phyloP scores from a whole-genome alignment of 345 rosid species.

The Viola odorata region DNA sequence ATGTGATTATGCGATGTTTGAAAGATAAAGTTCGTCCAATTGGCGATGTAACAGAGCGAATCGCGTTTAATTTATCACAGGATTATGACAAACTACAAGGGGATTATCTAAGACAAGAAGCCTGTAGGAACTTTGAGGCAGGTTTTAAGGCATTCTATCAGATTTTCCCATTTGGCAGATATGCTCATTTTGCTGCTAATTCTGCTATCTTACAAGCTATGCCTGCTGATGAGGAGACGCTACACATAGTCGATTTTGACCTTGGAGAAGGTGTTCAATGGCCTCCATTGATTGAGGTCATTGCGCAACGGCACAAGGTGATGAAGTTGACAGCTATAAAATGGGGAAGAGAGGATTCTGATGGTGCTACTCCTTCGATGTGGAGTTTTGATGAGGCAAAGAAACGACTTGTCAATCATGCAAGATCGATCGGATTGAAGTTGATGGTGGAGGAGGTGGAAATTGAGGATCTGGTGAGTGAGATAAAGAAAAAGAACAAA shows the following conservation, averaged over 20 bases:
- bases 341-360: slow-evolving; percentile 22
- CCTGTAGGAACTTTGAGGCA: slow-evolving; percentile 28
- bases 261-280: slow-evolving; percentile 49
- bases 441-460: slow-evolving; percentile 32
- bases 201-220: slow-evolving; percentile 36
- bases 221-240: slow-evolving; percentile 25
- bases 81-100: slow-evolving; percentile 15
- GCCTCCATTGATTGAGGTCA: slow-evolving; percentile 39
- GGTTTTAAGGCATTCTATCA: slow-evolving; percentile 44
- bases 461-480: slow-evolving; percentile 25
- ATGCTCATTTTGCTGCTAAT: slow-evolving; percentile 51
- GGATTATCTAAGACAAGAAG: slow-evolving; percentile 31
- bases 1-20: slow-evolving; percentile 26
- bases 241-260: slow-evolving; percentile 47
- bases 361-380: not conserved
- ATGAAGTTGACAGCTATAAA: slow-evolving; percentile 33
- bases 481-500: slow-evolving; percentile 25
- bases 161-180: slow-evolving; percentile 40
- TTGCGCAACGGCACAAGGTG: slow-evolving; percentile 15
- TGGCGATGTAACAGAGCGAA: slow-evolving; percentile 37
- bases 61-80: slow-evolving; percentile 37
- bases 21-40: slow-evolving; percentile 35
- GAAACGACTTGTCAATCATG: slow-evolving; percentile 27
- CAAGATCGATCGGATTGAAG: slow-evolving; percentile 19
- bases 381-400: slow-evolving; percentile 27